These are phyloP conservation scores for Linderina pennispora DNA, from an alignment of 192 early-diverging fungal species.

Conservation along the genomic window DNA sequence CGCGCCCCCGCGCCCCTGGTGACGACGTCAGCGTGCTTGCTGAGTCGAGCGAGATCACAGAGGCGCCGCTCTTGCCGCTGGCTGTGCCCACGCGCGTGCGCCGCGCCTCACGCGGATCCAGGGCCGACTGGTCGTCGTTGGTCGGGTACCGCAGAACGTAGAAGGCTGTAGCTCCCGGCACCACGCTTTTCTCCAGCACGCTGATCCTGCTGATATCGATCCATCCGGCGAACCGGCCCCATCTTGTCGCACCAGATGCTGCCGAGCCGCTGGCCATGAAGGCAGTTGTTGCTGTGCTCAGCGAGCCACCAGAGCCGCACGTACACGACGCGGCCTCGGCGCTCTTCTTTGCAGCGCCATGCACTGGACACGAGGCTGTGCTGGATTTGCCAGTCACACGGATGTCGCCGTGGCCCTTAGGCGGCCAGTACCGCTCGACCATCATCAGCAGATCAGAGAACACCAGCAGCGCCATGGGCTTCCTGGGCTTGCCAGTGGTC, in stretches of 20 bases:
- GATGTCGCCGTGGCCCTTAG: constrained; percentile 32
- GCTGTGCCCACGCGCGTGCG: constrained; percentile 20
- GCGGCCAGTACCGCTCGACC: constrained; percentile 46
- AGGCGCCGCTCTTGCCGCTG: background rate
- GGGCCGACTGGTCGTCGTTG: constrained; percentile 6
- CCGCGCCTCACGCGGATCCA: background rate
- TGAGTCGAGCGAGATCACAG: constrained; percentile 24
- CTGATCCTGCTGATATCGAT: constrained; percentile 39
- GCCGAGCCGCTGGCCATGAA: constrained; percentile 25
- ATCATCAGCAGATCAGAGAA: constrained; percentile 49
- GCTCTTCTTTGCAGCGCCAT: background rate
- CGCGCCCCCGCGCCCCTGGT: constrained; percentile 1
- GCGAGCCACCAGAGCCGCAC: constrained; percentile 2
- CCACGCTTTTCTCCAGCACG: constrained; percentile 35
- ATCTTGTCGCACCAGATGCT: constrained; percentile 21
- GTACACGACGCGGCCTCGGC: constrained; percentile 1
- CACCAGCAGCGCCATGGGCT: constrained; percentile 40
- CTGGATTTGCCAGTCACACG: constrained; percentile 25
- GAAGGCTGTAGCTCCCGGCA: constrained; percentile 31
- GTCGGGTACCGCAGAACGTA: constrained; percentile 28
- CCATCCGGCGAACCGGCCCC: constrained; percentile 43
- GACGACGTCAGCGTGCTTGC: constrained; percentile 38
- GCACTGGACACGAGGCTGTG: constrained; percentile 11
- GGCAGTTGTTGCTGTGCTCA: constrained; percentile 14
- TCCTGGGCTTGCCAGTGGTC: constrained; percentile 34